Evolutionary conservation across 768 basidiomycete species (phyloP), one percentile per base, ranked within the genome.

Genomic region (Boletus tomentosulus): DNA sequence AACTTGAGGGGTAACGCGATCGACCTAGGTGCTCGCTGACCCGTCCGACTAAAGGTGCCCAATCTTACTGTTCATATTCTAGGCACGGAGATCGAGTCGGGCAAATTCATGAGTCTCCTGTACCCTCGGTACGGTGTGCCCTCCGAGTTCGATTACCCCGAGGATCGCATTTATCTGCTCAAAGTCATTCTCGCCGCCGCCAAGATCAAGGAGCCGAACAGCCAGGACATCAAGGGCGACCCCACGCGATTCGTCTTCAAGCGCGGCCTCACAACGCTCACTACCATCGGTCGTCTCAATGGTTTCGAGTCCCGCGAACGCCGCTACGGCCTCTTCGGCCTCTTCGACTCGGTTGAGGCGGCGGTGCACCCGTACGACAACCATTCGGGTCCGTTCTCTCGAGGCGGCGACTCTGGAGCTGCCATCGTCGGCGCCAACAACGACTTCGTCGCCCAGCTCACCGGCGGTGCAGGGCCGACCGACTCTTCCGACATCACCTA

Each of bases 401-500:
- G 25, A 13, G 8, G 25, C 11, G 64, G 64, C 2, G 66, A 67
- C 55, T 66, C 65, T 46, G 65, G 65, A 24, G 44, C 58, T 1
- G 39, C 9, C 30, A 31, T 31, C 9, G 54, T 61, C 54, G 59
- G 56, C 50, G 51, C 48, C 41, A 16, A 31, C 28, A 24, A 34
- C 38, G 63, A 67, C 30, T 62, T 70, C 48, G 58, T 62, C 45
- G 72, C 68, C 11, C 46, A 70, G 11, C 62, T 73, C 57, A 71
- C 61, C 31, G 70, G 70, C 48, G 61, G 71, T 43, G 48, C 61
- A 38, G 68, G 66, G 48, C 13, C 43, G 39, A 64, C 51, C 15
- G 65, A 66, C 47, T 50, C 38, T 11, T 62, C 64, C 31, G 69
- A 72, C 51, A 58, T 69, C 43, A 66, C 69, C 1, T 74, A 72